phyloP scores from a whole-genome alignment of 257 asterid genomes.

The Voacanga thouarsii region DNA sequence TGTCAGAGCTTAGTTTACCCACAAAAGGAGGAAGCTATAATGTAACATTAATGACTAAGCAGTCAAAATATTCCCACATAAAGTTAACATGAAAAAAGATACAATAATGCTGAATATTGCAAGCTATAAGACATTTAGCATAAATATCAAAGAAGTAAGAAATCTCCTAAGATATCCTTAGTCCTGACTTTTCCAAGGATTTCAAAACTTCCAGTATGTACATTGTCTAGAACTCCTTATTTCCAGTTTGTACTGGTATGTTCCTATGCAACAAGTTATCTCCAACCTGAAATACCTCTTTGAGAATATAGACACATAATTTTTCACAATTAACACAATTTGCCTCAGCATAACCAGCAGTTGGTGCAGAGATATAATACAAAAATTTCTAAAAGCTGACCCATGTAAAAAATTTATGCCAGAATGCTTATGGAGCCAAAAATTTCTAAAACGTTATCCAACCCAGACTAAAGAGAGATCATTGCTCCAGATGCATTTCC shows the following conservation, averaged over 20 bases:
- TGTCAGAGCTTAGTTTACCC: slow-evolving; percentile 10
- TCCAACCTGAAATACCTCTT: neutral
- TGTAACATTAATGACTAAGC: neutral
- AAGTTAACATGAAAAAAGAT: too few species aligned
- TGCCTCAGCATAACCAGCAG: too few species aligned
- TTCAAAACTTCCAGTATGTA: neutral
- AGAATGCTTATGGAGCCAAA: too few species aligned
- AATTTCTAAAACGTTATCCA: too few species aligned
- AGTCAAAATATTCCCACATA: neutral
- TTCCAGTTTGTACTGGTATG: neutral
- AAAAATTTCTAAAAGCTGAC: neutral
- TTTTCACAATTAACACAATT: neutral
- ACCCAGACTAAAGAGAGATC: neutral
- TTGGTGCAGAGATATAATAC: neutral
- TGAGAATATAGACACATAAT: neutral
- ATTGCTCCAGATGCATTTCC: neutral
- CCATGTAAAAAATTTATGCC: neutral
- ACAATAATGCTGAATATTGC: neutral
- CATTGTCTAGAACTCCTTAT: neutral
- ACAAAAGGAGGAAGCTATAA: neutral
- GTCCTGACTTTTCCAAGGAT: neutral
- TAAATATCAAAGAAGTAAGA: neutral
- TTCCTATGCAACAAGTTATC: neutral
- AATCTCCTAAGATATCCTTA: neutral
- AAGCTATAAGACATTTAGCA: neutral